Conservation (phyloP, 2,329 filamentous ascomycete genomes). For the Ascocoryne sarcoides region DNA sequence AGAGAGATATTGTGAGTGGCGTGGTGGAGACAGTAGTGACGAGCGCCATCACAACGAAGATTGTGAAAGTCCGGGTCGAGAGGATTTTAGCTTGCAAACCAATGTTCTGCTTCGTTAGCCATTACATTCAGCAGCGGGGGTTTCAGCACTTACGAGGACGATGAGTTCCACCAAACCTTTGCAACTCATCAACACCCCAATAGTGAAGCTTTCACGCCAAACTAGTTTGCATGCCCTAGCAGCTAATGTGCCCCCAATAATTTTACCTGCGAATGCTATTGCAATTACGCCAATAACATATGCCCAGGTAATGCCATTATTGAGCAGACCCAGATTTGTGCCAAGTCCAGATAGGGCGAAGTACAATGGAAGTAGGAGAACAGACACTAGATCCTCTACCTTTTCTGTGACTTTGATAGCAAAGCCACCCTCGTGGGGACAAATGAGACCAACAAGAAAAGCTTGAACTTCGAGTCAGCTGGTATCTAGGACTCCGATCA, state of each 20-base stretch:
- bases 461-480: conserved; percentile 33
- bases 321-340: conserved; percentile 76
- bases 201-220: conserved; percentile 84
- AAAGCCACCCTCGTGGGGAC: conserved; percentile 82
- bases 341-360: conserved; percentile 87
- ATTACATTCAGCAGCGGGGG: neutral
- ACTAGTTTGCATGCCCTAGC: conserved; percentile 68
- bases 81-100: conserved; percentile 77
- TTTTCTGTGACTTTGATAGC: conserved; percentile 89
- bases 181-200: conserved; percentile 90
- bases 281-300: conserved; percentile 79
- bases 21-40: conserved; percentile 80
- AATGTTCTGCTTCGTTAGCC: conserved; percentile 48
- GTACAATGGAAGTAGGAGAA: conserved; percentile 81
- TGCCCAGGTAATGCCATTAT: conserved; percentile 76
- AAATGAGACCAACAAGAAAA: conserved; percentile 82
- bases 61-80: conserved; percentile 75
- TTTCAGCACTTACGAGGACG: conserved; percentile 59
- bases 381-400: conserved; percentile 81
- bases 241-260: conserved; percentile 72
- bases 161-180: conserved; percentile 93
- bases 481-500: neutral
- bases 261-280: conserved; percentile 78
- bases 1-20: conserved; percentile 63
- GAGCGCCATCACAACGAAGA: conserved; percentile 90